Percentiles rank a stretch among this genome's conserved stretches.
phyloP scores from a whole-genome alignment of 108 stramenopile genomes.

The Aurantiochytrium sp. region DNA sequence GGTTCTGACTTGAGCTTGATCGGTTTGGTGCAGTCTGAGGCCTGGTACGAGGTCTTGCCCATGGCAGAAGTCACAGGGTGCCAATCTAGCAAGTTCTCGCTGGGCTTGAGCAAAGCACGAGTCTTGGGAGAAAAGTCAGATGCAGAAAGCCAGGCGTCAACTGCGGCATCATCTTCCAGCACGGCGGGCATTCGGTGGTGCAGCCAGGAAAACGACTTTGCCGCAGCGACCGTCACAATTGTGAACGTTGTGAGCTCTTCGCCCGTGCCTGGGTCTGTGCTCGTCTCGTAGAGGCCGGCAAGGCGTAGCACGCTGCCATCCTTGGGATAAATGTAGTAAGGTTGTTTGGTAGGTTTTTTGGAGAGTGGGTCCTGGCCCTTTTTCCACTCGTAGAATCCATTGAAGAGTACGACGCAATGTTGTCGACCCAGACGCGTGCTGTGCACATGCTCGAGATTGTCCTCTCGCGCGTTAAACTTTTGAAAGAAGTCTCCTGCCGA shows the following conservation, averaged over 20 bases:
- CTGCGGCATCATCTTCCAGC: not conserved
- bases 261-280: not conserved
- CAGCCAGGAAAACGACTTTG: not conserved
- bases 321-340: constrained; percentile 7
- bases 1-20: not conserved
- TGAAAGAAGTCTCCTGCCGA: not conserved
- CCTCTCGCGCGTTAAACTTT: not conserved
- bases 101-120: not conserved
- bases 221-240: not conserved
- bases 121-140: not conserved
- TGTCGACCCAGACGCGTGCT: not conserved
- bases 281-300: not conserved
- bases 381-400: constrained; percentile 14
- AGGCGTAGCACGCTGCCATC: not conserved
- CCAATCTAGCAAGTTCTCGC: not conserved
- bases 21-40: not conserved
- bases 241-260: not conserved
- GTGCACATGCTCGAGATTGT: not conserved
- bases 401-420: constrained; percentile 5
- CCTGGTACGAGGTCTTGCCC: not conserved
- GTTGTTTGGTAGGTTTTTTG: not conserved
- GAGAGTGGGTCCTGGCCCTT: not conserved
- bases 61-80: not conserved
- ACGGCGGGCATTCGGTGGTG: constrained; percentile 1
- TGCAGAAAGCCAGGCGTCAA: not conserved